Percentiles rank a stretch among this genome's conserved stretches.
Conservation (phyloP, 2,329 filamentous ascomycete genomes). For the Beauveria scarabaeidicola region DNA sequence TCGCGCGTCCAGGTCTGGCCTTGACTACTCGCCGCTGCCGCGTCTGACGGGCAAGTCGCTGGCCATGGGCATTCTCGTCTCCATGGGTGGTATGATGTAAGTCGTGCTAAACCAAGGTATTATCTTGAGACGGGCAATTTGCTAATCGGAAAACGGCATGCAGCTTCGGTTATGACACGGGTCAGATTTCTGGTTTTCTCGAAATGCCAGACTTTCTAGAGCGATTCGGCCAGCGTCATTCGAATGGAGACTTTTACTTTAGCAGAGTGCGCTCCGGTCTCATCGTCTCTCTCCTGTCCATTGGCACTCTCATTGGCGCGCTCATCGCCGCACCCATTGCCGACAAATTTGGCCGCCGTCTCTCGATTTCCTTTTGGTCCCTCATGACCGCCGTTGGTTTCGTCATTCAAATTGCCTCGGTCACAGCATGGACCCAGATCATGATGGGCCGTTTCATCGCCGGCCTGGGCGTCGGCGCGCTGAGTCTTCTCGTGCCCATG, state of each 20-base stretch:
- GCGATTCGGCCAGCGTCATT: constrained; percentile 38
- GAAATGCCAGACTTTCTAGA: constrained; percentile 48
- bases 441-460: constrained; percentile 57
- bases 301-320: constrained; percentile 53
- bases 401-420: constrained; percentile 55
- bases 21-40: constrained; percentile 38
- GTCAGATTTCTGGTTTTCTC: constrained; percentile 48
- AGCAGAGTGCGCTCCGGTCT: constrained; percentile 47
- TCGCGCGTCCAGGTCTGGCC: constrained; percentile 24
- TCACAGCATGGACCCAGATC: constrained; percentile 52
- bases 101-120: constrained; percentile 13
- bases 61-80: constrained; percentile 31
- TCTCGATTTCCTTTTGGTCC: constrained; percentile 54
- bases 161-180: constrained; percentile 40
- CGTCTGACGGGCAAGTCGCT: constrained; percentile 30
- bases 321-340: constrained; percentile 52
- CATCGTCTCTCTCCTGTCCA: constrained; percentile 50
- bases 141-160: neutral
- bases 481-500: constrained; percentile 60
- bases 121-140: no score
- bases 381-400: constrained; percentile 56
- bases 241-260: constrained; percentile 35
- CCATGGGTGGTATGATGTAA: constrained; percentile 38
- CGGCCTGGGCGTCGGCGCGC: constrained; percentile 57
- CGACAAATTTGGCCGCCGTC: constrained; percentile 55